These are phyloP conservation scores for Codiaeum variegatum DNA, from an alignment of 441 rosid genomes.

Conservation along the genomic window DNA sequence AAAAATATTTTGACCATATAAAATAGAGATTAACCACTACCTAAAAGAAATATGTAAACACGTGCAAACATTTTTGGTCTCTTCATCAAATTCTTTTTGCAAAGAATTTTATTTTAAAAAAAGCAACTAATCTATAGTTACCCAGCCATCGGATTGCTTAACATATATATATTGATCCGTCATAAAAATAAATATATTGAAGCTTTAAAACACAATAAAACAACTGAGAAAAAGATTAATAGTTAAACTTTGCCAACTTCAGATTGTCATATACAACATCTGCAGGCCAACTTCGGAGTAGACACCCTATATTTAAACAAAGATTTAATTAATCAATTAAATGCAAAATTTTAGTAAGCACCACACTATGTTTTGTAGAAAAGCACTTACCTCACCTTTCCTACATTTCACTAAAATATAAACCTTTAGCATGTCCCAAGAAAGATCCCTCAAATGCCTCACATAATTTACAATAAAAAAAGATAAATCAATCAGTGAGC, in stretches of 20 bases:
- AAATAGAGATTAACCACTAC: neutral
- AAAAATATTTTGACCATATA: neutral
- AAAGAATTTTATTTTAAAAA: too few species aligned
- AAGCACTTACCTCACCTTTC: conserved; percentile 71
- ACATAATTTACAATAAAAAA: conserved; percentile 20
- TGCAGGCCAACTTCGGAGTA: conserved; percentile 78
- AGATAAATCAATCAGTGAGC: neutral
- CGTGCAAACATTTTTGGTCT: neutral
- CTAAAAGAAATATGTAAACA: neutral
- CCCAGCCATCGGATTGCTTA: neutral
- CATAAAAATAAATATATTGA: neutral
- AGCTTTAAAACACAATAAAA: neutral
- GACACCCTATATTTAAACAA: conserved; percentile 55
- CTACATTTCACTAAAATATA: conserved; percentile 67
- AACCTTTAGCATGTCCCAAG: conserved; percentile 94
- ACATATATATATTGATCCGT: neutral
- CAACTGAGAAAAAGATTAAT: conserved; percentile 14
- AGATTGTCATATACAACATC: conserved; percentile 82
- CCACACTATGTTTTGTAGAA: too few species aligned
- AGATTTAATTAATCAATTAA: neutral
- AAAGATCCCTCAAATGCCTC: conserved; percentile 63
- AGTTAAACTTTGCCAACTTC: conserved; percentile 57
- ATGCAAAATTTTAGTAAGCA: too few species aligned
- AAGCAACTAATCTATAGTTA: neutral
- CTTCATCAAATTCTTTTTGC: neutral